phyloP scores from a whole-genome alignment of 345 rosid genomes.

The Brassica carinata region DNA sequence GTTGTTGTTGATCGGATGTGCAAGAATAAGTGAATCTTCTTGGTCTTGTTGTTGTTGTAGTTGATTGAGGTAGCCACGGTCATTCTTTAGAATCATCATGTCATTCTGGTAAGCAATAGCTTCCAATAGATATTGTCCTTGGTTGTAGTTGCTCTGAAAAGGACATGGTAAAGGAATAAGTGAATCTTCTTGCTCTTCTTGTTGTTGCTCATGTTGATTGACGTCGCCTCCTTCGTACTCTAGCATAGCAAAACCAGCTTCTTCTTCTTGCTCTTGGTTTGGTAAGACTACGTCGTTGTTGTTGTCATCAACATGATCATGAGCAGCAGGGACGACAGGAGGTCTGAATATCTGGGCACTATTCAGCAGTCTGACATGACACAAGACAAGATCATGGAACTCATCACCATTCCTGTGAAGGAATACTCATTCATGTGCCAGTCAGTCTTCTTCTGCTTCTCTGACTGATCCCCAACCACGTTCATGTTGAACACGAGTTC shows the following conservation, averaged over 20 bases:
- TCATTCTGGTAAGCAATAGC: not conserved
- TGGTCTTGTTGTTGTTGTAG: not conserved
- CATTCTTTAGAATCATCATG: not conserved
- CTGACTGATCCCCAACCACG: not conserved
- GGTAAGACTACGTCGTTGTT: not conserved
- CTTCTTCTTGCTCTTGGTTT: not conserved
- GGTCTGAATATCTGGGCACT: not conserved
- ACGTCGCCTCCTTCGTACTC: not conserved
- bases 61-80: not conserved
- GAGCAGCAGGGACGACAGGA: not conserved
- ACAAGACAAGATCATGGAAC: slow-evolving; percentile 13
- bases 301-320: not conserved
- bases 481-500: not conserved
- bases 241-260: not conserved
- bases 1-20: not conserved
- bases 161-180: too few species aligned
- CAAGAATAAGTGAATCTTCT: not conserved
- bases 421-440: slow-evolving; percentile 9
- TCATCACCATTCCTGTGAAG: not conserved
- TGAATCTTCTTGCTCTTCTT: not conserved
- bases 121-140: not conserved
- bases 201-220: not conserved
- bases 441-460: not conserved
- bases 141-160: not conserved
- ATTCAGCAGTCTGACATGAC: not conserved